Evolutionary conservation across 768 basidiomycete species (phyloP).

Genomic region (Mycena alexandri): DNA sequence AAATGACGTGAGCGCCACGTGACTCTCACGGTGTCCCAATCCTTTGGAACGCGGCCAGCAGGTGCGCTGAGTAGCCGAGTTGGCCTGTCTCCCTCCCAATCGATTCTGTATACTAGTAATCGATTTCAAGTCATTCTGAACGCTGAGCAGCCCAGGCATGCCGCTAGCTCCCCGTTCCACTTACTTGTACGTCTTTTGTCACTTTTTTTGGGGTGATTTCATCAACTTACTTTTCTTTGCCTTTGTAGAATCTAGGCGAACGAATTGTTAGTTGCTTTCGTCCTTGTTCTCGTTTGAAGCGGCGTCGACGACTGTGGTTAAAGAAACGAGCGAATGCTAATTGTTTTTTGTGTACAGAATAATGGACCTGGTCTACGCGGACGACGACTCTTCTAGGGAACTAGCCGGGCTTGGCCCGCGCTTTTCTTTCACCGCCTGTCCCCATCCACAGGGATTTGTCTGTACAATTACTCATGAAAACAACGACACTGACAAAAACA

Average conservation of each 20-base stretch:
- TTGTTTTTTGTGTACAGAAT: conserved; percentile 31
- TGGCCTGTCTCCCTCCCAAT: conserved; percentile 2
- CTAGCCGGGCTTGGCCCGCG: conserved; percentile 6
- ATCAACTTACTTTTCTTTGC: conserved; percentile 3
- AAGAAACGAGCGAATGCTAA: neutral
- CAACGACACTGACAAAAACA: conserved; percentile 12
- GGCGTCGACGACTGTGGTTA: too few species aligned
- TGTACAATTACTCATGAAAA: conserved; percentile 32
- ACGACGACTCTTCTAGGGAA: conserved; percentile 14
- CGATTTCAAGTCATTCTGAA: conserved; percentile 10
- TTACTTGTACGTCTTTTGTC: conserved; percentile 13
- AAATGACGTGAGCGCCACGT: conserved; percentile 1
- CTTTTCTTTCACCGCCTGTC: conserved; percentile 33
- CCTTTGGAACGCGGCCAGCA: conserved; percentile 22
- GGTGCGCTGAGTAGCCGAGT: neutral
- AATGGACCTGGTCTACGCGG: conserved; percentile 20
- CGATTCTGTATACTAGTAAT: conserved; percentile 20
- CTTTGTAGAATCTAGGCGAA: conserved; percentile 29
- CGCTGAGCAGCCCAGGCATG: neutral
- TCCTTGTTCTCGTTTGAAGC: neutral
- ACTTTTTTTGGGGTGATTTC: conserved; percentile 13
- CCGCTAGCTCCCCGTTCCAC: conserved; percentile 21
- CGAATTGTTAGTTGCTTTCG: conserved; percentile 26
- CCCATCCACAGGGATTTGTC: conserved; percentile 34
- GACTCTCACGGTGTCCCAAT: neutral